Evolutionary conservation across 169 alveolate species (phyloP), one percentile per base, ranked within the genome.

Genomic region (Theileria equi): DNA sequence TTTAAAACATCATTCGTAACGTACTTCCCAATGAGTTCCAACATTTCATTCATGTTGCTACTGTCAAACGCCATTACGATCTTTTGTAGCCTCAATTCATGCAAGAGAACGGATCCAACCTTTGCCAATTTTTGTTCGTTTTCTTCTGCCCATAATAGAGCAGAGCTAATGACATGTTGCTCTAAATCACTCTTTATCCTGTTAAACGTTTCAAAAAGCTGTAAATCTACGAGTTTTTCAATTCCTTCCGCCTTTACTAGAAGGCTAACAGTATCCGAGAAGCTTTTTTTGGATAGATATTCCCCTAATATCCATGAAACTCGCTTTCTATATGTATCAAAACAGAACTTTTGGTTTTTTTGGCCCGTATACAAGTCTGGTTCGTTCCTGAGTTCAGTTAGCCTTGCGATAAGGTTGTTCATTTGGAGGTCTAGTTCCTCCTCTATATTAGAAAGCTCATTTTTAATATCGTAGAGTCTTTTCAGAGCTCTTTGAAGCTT

Each of bases 281-380:
- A 77, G 10, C 74, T 66, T 31, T 38, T 40, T 26, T 81, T 71
- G 5, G 63, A 16, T n/a, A 77, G 62, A 40, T 66, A 77, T 28
- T 77, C 80, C 23, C 66, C 47, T 8, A 67, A 59, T 6, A 67
- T 36, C 86, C 86, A 77, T 0, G 82, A 55, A 11, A 77, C 76
- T 19, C 86, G 53, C 48, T 68, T 66, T 26, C 81, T 55, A 34
- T 66, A 61, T 5, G 64, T 38, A n/a, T 67, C 81, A 50, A 77
- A 66, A 11, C 21, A 17, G 40, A 67, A 66, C 21, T 62, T 21
- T 10, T 21, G 17, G 23, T 36, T 67, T 21, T 26, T 23, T 34
- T 55, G 34, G 10, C 35, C 45, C 16, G 26, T 77, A 26, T 32
- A 11, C 23, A 59, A 25, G 7, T 17, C 35, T 13, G 74, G 82